Evolutionary conservation across 177 flowering plant species (phyloP), one percentile per base, ranked within the genome.

Genomic region (Vitis hybrid): DNA sequence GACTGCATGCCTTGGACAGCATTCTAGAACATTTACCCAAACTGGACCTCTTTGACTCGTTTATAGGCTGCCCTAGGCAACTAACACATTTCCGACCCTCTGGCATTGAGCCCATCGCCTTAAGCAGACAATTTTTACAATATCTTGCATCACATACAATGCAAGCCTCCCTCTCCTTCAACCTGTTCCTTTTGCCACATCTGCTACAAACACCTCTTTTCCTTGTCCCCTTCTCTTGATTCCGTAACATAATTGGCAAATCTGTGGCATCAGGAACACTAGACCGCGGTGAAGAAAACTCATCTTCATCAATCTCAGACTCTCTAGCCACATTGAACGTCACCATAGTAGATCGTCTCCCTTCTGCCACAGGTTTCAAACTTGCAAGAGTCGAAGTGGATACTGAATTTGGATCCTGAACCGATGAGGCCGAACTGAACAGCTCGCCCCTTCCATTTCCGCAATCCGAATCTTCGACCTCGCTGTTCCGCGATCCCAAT

Each of bases 41-140:
- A 12, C 63, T 69, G 3, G 76, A 61, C 50, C 87, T 29, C 67
- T 73, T 83, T 19, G 81, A 68, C 69, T 85, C 88, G 55, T 78
- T 79, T 13, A 85, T 83, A 13, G 84, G 82, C 62, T 73, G 34
- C 61, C 85, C 87, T 54, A 85, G 83, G 71, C 88, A 85, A 65
- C 73, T 71, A 39, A 85, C 80, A 29, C 88, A 83, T 60, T 85
- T 83, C 62, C 87, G 62, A 15, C 86, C 87, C 60, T 85, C 88
- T 2, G 85, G 86, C 88, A 85, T 85, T 6, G 86, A 83, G 16
- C 87, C 87, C 88, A 85, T 83, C 0, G 88, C 85, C 73, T 77
- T 83, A 8, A 85, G 71, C 68, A 85, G 59, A 57, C 87, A 83
- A 29, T 82, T 80, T 22, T 80, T 69, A 22, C 88, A 85, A 22